A percentile compares a stretch with the other conserved stretches of the same genome.
These are phyloP conservation scores for Aspergillus neotritici DNA, from an alignment of 2,329 filamentous ascomycete species.

Conservation along the genomic window DNA sequence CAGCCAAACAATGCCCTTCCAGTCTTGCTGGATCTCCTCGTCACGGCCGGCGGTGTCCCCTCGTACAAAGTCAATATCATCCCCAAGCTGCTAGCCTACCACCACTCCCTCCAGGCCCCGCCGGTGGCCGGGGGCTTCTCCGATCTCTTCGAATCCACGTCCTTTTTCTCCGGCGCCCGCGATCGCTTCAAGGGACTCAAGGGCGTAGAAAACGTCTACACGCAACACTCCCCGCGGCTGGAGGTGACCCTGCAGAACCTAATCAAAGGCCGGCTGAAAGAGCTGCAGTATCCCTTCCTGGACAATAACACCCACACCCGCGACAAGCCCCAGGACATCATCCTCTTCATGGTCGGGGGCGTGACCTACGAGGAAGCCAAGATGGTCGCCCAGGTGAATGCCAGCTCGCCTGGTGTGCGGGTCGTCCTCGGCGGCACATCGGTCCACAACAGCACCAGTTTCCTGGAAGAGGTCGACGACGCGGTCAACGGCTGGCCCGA, in stretches of 20 bases:
- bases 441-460: conserved; percentile 80
- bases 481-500: conserved; percentile 84
- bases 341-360: conserved; percentile 91
- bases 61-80: conserved; percentile 72
- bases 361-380: conserved; percentile 96
- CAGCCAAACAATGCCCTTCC: conserved; percentile 77
- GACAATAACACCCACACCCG: conserved; percentile 79
- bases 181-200: conserved; percentile 91
- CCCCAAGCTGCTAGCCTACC: conserved; percentile 75
- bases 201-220: conserved; percentile 98
- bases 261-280: conserved; percentile 82
- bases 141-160: conserved; percentile 85
- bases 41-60: conserved; percentile 75
- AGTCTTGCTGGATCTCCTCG: conserved; percentile 79
- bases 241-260: conserved; percentile 85
- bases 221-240: conserved; percentile 85
- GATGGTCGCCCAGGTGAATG: conserved; percentile 91
- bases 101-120: conserved; percentile 75
- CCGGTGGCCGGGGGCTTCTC: conserved; percentile 73
- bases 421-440: conserved; percentile 85
- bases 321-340: conserved; percentile 94
- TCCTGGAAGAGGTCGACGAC: conserved; percentile 87
- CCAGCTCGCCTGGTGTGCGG: conserved; percentile 77
- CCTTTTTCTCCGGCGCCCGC: conserved; percentile 83
- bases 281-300: conserved; percentile 87